Percentiles rank a stretch among this genome's conserved stretches.
phyloP scores from a whole-genome alignment of 108 stramenopile species.

The Parmales sp. region DNA sequence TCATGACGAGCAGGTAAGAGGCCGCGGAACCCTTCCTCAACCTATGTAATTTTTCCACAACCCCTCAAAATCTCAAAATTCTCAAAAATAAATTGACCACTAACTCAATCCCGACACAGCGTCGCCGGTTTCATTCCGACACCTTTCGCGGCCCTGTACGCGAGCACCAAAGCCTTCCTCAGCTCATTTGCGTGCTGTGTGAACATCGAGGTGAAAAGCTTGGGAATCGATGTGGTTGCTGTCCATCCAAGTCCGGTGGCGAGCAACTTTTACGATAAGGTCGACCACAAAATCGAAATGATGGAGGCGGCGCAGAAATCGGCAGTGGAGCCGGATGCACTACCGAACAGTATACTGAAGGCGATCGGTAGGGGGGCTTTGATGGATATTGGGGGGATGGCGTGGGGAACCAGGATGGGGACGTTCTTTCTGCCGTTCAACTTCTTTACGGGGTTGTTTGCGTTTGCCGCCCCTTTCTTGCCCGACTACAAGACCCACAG shows the following conservation, averaged over 20 bases:
- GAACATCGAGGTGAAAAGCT: slow-evolving; percentile 69
- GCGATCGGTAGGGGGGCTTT: slow-evolving; percentile 79
- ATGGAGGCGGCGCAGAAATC: slow-evolving; percentile 77
- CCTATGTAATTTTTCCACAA: no score
- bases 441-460: slow-evolving; percentile 80
- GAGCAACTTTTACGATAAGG: slow-evolving; percentile 86
- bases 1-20: slow-evolving; percentile 98
- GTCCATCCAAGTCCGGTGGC: slow-evolving; percentile 95
- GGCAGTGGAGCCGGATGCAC: slow-evolving; percentile 72
- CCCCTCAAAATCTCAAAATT: no score
- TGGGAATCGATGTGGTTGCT: slow-evolving; percentile 94
- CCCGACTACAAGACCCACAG: slow-evolving; percentile 83
- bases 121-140: slow-evolving; percentile 95
- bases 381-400: slow-evolving; percentile 72
- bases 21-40: no score
- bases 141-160: slow-evolving; percentile 96
- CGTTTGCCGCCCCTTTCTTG: slow-evolving; percentile 66
- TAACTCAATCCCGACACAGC: no score
- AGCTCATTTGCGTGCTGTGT: slow-evolving; percentile 75
- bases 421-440: slow-evolving; percentile 83
- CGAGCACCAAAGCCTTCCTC: slow-evolving; percentile 97
- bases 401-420: slow-evolving; percentile 70
- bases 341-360: slow-evolving; percentile 82
- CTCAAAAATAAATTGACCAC: no score
- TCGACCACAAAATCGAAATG: slow-evolving; percentile 82